Base-by-base conservation (phyloP, 176 grass and related monocot genomes). In the Oryza meyeriana region DNA sequence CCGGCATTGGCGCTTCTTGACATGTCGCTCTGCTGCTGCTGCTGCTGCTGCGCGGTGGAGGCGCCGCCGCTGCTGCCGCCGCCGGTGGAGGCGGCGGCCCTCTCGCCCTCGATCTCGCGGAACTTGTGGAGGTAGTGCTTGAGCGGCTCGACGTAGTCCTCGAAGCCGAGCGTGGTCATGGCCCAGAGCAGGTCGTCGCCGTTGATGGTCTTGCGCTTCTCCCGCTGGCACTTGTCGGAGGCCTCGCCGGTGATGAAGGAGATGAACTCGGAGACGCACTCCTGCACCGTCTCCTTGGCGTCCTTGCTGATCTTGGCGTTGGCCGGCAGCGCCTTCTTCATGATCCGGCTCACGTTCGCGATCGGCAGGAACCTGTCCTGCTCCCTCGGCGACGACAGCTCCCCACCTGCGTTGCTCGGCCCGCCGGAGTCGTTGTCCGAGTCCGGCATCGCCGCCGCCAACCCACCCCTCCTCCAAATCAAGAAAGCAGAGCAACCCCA, bases 221-320 rank as follows among this genome's bases (percentile, higher is more conserved):
- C 96, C 0, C 93, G 88, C 76, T 92, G 90, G 83, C 96, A 98
- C 93, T 98, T 98, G 88, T 98, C 96, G 69, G 96, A 98, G 45
- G 96, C 96, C 88, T 98, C 96, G 3, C 95, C 93, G 36, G 96
- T 98, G 82, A 98, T 86, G 91, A 98, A 98, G 82, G 92, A 95
- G 90, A 98, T 98, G 96, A 98, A 98, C 82, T 98, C 96, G 3
- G 96, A 98, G n/a, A 98, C 96, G 75, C 96, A 98, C 93, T 98
- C 96, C 82, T 98, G 96, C 75, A 95, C 89, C 61, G 93, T 98
- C 92, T 98, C 96, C 92, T 98, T 98, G 62, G 96, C 93, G 79
- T 98, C 96, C 90, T 98, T 98, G 50, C 92, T 95, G 87, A 98
- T 95, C 83, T 98, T 98, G 52, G 93, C 93, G 92, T 98, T 98